Conservation (phyloP, 2,329 filamentous ascomycete species). For the Pseudonectria foliicola region DNA sequence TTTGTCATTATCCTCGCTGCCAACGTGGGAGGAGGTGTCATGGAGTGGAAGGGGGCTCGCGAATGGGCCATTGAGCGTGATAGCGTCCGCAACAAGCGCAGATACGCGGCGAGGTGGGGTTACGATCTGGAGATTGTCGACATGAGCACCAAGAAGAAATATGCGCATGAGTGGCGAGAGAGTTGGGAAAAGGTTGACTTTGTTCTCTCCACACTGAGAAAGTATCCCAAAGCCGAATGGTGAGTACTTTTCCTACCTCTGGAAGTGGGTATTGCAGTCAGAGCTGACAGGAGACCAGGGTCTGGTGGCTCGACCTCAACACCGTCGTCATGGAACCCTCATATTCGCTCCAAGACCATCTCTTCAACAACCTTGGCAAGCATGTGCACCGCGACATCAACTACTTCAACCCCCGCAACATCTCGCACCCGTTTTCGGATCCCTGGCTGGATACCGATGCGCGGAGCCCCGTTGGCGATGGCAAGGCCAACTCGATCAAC, state of each 20-base stretch:
- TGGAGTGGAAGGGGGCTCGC: constrained; percentile 96
- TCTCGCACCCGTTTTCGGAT: constrained; percentile 71
- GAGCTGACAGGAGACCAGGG: constrained; percentile 54
- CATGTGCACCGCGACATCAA: constrained; percentile 94
- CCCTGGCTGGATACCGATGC: constrained; percentile 70
- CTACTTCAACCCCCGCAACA: constrained; percentile 89
- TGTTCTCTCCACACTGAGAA: constrained; percentile 78
- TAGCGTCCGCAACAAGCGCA: constrained; percentile 90
- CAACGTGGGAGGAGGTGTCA: constrained; percentile 92
- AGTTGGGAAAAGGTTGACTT: constrained; percentile 99
- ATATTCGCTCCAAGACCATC: constrained; percentile 80
- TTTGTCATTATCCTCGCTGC: constrained; percentile 90
- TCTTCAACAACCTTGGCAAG: constrained; percentile 72
- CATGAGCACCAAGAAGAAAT: constrained; percentile 98
- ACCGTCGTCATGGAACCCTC: constrained; percentile 97
- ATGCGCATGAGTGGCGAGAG: constrained; percentile 97
- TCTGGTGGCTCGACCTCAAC: constrained; percentile 98
- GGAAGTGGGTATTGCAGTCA: too few species aligned
- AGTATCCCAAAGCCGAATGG: constrained; percentile 96
- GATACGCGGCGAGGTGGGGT: constrained; percentile 80
- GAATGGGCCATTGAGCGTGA: constrained; percentile 98
- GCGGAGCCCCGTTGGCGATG: constrained; percentile 69
- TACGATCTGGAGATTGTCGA: constrained; percentile 96
- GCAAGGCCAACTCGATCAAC: constrained; percentile 71
- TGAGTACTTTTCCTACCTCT: constrained; percentile 38